A percentile compares a stretch with the other conserved stretches of the same genome.
phyloP scores from a whole-genome alignment of 352 stramenopile genomes.

The Pythium sp. region DNA sequence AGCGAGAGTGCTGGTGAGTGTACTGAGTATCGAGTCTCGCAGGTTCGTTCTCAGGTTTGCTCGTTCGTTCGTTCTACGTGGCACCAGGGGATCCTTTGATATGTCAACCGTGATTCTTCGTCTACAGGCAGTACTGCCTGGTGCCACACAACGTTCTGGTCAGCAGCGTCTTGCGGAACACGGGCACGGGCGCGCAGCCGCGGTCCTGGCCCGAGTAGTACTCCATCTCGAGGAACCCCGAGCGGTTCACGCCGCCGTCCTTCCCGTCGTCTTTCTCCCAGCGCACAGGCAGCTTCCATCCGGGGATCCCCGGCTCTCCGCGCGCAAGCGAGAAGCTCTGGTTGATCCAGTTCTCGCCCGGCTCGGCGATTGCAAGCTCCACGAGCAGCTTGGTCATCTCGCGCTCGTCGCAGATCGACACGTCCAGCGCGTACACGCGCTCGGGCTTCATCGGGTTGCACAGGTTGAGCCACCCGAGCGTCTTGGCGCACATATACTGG shows the following conservation, averaged over 20 bases:
- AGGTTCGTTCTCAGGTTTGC: background rate
- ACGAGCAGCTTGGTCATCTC: conserved; percentile 82
- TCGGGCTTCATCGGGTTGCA: conserved; percentile 73
- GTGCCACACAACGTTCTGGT: conserved; percentile 63
- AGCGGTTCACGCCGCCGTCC: conserved; percentile 62
- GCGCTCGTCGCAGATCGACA: conserved; percentile 70
- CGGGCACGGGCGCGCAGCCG: conserved; percentile 53
- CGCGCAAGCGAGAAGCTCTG: conserved; percentile 56
- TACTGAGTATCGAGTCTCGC: background rate
- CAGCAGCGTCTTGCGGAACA: conserved; percentile 60
- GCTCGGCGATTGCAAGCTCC: conserved; percentile 71
- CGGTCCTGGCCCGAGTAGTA: conserved; percentile 70
- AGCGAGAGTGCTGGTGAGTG: background rate
- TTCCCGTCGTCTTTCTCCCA: conserved; percentile 81
- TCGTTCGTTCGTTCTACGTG: background rate
- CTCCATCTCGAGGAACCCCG: conserved; percentile 64
- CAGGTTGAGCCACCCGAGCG: conserved; percentile 79
- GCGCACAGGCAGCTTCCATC: conserved; percentile 74
- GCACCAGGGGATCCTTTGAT: background rate
- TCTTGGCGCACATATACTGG: conserved; percentile 41
- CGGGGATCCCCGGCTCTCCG: conserved; percentile 61
- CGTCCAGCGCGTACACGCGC: conserved; percentile 63
- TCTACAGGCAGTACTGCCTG: conserved; percentile 59
- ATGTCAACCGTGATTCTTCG: background rate
- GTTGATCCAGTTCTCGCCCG: conserved; percentile 84